A percentile compares a stretch with the other conserved stretches of the same genome.
These are phyloP conservation scores for Nakazawaea peltata DNA, from an alignment of 805 yeast species.

Conservation along the genomic window DNA sequence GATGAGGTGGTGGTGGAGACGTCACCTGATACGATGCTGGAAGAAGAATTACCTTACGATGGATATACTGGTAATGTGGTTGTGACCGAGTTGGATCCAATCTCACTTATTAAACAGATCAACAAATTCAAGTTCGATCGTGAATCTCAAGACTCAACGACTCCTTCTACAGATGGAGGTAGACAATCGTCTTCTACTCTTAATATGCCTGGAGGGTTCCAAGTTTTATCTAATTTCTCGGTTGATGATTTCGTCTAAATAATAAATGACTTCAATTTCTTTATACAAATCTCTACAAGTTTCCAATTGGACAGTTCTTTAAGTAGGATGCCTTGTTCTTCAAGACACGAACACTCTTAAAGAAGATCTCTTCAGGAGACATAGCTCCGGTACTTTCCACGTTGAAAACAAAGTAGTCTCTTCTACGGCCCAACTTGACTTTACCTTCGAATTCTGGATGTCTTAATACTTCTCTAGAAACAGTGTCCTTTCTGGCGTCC, in stretches of 20 bases:
- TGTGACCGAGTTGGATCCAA: conserved; percentile 27
- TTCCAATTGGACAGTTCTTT: conserved; percentile 68
- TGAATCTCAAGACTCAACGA: conserved; percentile 7
- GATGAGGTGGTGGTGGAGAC: conserved; percentile 10
- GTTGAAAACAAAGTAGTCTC: conserved; percentile 91
- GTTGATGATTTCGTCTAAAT: conserved; percentile 5
- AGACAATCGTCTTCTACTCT: neutral
- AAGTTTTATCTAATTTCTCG: conserved; percentile 3
- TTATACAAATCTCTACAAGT: conserved; percentile 17
- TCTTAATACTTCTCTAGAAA: conserved; percentile 91
- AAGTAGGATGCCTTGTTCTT: conserved; percentile 78
- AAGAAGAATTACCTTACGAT: conserved; percentile 20
- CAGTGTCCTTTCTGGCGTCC: conserved; percentile 93
- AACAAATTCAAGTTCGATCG: conserved; percentile 13
- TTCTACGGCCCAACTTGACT: conserved; percentile 83
- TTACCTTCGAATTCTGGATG: conserved; percentile 86
- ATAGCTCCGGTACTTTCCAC: conserved; percentile 95
- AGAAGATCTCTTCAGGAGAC: conserved; percentile 93
- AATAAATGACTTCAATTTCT: too few relatives aligned
- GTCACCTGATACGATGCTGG: conserved; percentile 3
- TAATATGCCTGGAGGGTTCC: conserved; percentile 10
- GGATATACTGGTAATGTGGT: conserved; percentile 37
- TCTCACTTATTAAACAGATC: conserved; percentile 17
- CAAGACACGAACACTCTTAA: conserved; percentile 80
- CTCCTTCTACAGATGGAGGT: neutral